These are phyloP conservation scores for Rhodotorula diobovata DNA, from an alignment of 768 basidiomycete species.

Conservation along the genomic window DNA sequence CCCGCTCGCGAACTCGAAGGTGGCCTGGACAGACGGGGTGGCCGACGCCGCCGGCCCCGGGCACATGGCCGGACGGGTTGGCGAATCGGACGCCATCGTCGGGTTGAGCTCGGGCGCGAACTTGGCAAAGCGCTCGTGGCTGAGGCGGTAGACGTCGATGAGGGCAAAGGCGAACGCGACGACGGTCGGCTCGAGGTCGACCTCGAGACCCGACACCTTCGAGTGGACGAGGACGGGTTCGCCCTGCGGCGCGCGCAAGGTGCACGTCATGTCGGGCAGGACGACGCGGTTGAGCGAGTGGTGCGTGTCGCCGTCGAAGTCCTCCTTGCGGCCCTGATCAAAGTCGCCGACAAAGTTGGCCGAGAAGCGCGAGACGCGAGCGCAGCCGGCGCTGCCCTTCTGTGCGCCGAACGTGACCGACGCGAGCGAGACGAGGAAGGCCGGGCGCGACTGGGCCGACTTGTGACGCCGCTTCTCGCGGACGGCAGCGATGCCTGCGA, in stretches of 20 bases:
- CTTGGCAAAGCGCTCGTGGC: slow-evolving; percentile 64
- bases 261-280: slow-evolving; percentile 56
- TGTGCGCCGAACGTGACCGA: slow-evolving; percentile 67
- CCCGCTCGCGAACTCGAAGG: slow-evolving; percentile 77
- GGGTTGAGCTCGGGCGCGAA: not conserved
- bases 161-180: slow-evolving; percentile 74
- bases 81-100: no score
- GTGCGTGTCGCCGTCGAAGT: slow-evolving; percentile 57
- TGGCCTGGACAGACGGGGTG: slow-evolving; percentile 1
- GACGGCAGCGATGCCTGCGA: slow-evolving; percentile 46
- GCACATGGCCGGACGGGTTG: no score
- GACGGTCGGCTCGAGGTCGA: slow-evolving; percentile 77
- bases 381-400: slow-evolving; percentile 72
- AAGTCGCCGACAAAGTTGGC: slow-evolving; percentile 80
- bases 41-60: not conserved
- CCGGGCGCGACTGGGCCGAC: slow-evolving; percentile 56
- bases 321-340: slow-evolving; percentile 63
- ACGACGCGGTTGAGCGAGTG: slow-evolving; percentile 19
- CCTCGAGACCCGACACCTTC: slow-evolving; percentile 73
- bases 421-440: slow-evolving; percentile 79
- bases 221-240: slow-evolving; percentile 58
- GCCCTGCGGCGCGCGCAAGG: slow-evolving; percentile 45
- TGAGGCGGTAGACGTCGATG: slow-evolving; percentile 73
- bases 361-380: slow-evolving; percentile 65
- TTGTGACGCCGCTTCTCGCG: slow-evolving; percentile 35